Evolutionary conservation across 192 early-diverging fungal genomes (phyloP), one percentile per base, ranked within the genome.

Genomic region (Backusella morwellensis): DNA sequence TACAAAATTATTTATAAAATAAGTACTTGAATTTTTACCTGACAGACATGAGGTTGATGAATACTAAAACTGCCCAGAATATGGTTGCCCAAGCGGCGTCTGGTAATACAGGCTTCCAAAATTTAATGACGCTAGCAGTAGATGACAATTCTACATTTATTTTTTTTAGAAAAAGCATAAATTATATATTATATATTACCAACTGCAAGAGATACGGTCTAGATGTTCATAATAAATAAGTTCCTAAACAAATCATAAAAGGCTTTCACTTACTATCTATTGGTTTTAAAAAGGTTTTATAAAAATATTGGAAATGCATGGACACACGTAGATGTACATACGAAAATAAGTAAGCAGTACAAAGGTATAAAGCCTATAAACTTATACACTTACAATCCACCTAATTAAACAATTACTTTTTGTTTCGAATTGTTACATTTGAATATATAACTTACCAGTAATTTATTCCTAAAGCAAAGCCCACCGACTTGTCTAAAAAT

Each of bases 1-100:
- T 14, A 86, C 81, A 75, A 93, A 54, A 1, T 23, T 54, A 17
- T 7, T 19, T 26, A 19, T 59, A 23, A 59, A 59, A 23, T 5
- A 19, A 3, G 2, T 44, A 50, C 0, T 50, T 8, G 47, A 6
- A 1, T 1, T n/a, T 50, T 23, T 59, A 26, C n/a, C 54, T 59
- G 11, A 59, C 54, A 59, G n/a, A 21, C 21, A 59, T 23, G 6
- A 59, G 54, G 6, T 26, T 59, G 9, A 59, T 59, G 0, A 21
- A 59, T 59, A 59, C 23, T 26, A 59, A 59, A 59, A 26, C 21
- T 26, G 21, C 2, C 54, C 21, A 59, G 23, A 59, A 59, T 9
- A 59, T 59, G 6, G 21, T 3, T 7, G 21, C 23, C 21, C n/a
- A 59, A 59, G 9, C 21, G 8, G 54, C 54, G 2, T 59, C 21